Base-by-base conservation (phyloP, 805 yeast species). In the Candida vaughaniae region DNA sequence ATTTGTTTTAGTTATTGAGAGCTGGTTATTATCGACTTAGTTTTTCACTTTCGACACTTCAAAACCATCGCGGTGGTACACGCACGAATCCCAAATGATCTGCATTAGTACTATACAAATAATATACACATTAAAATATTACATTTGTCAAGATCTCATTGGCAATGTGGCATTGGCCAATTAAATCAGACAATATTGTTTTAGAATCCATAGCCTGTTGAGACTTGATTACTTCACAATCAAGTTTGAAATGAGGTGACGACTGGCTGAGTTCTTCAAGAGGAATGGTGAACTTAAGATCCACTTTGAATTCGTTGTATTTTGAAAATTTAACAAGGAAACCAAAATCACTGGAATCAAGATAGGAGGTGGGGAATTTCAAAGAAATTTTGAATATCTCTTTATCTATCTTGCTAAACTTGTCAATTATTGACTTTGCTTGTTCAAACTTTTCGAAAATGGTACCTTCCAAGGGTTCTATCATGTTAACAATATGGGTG, bases 341-440 rank as follows among this genome's bases (percentile, higher is more conserved):
- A 4, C 31, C 34, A 18, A 36, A 17, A 8, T 36, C 34, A 14
- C 19, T 30, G 15, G 22, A 16, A 3, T 20, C 30, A 6, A 16
- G 15, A n/a, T n/a, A n/a, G n/a, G n/a, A n/a, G 3, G 62, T 30
- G 0, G 71, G 71, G 33, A 47, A 60, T 39, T 48, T 48, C 20
- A 62, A 35, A 1, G 61, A 48, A 2, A 64, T 42, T 33, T 50
- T 54, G 47, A 51, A 56, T 15, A 68, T 46, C 29, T 63, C 66
- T 7, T 32, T 25, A 39, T 66, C 72, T 58, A 43, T 16, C 31
- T 25, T 26, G 38, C 39, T 8, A 56, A 39, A 18, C 29, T 35
- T 18, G 47, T 49, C 60, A 55, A 58, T 12, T 39, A 32, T 16
- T 9, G 29, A 36, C 19, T 43, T 44, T 30, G 57, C 49, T 4